phyloP scores from a whole-genome alignment of 331 rosid species.

The Acacia pycnantha region DNA sequence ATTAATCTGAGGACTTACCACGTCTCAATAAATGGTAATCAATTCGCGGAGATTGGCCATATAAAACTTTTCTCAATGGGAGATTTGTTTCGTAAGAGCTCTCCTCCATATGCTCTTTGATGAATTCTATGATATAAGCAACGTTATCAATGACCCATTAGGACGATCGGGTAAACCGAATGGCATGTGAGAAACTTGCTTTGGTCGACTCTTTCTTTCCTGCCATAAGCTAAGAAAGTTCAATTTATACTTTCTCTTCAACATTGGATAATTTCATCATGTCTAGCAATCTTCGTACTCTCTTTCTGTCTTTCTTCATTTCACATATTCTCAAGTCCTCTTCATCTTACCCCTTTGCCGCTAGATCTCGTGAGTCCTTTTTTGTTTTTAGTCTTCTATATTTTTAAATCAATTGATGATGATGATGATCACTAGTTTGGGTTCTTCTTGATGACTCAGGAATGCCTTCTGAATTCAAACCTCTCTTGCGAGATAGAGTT shows the following conservation, averaged over 20 bases:
- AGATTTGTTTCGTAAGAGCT: background rate
- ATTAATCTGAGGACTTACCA: background rate
- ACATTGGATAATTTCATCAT: background rate
- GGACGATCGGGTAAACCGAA: no score
- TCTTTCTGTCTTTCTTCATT: slow-evolving; percentile 19
- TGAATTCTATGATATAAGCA: slow-evolving; percentile 23
- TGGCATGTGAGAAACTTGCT: no score
- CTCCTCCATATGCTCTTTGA: slow-evolving; percentile 13
- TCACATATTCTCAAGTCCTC: slow-evolving; percentile 13
- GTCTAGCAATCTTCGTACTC: background rate
- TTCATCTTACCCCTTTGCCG: background rate
- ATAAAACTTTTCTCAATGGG: background rate
- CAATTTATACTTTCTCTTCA: background rate
- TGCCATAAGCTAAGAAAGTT: background rate
- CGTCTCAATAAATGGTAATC: background rate
- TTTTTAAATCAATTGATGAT: background rate
- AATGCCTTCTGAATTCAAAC: slow-evolving; percentile 2
- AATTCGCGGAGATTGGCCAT: background rate
- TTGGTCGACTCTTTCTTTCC: background rate
- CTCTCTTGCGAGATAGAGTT: background rate
- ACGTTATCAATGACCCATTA: background rate
- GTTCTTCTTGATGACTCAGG: slow-evolving; percentile 22
- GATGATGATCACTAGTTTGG: background rate
- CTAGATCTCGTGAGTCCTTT: slow-evolving; percentile 14
- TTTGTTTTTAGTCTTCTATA: background rate